Percentiles rank a stretch among this genome's conserved stretches.
Conservation (phyloP, 1,284 basidiomycete genomes). For the Cryptococcus sp. region DNA sequence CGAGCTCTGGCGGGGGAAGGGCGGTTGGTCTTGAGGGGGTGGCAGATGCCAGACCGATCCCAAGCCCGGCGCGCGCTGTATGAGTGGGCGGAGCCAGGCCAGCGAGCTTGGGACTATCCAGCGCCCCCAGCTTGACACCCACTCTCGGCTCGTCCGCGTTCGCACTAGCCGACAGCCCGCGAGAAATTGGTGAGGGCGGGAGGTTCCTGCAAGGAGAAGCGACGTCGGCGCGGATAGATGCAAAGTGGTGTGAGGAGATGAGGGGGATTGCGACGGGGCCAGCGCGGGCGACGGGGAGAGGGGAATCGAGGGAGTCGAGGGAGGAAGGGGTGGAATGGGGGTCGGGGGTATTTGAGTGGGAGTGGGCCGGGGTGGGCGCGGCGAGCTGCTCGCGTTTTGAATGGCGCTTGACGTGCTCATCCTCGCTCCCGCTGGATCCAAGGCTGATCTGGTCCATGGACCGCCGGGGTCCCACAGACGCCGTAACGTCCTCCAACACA, state of each 20-base stretch:
- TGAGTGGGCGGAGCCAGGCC: no score
- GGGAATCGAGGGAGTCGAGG: slow-evolving; percentile 27
- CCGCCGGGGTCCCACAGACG: no score
- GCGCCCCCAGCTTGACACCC: no score
- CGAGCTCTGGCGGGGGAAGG: slow-evolving; percentile 11
- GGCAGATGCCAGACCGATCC: neutral
- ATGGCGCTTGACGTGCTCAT: neutral
- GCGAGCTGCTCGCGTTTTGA: no score
- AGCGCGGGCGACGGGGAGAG: slow-evolving; percentile 31
- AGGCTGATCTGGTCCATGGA: neutral
- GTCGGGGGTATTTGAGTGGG: no score
- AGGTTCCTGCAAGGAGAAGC: slow-evolving; percentile 24
- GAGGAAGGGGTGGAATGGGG: slow-evolving; percentile 4
- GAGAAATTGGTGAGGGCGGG: slow-evolving; percentile 6
- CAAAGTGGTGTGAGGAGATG: slow-evolving; percentile 16
- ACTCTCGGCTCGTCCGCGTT: no score
- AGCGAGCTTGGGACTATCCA: neutral
- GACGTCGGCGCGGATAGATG: slow-evolving; percentile 22
- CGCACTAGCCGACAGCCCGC: no score
- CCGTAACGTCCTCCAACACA: no score
- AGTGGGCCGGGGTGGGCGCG: no score
- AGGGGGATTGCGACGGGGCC: slow-evolving; percentile 38
- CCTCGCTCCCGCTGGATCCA: neutral
- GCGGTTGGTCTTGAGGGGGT: slow-evolving; percentile 7
- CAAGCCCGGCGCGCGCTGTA: no score